Base-by-base conservation (phyloP, 2,329 filamentous ascomycete genomes). In the Colletotrichum falcatum region DNA sequence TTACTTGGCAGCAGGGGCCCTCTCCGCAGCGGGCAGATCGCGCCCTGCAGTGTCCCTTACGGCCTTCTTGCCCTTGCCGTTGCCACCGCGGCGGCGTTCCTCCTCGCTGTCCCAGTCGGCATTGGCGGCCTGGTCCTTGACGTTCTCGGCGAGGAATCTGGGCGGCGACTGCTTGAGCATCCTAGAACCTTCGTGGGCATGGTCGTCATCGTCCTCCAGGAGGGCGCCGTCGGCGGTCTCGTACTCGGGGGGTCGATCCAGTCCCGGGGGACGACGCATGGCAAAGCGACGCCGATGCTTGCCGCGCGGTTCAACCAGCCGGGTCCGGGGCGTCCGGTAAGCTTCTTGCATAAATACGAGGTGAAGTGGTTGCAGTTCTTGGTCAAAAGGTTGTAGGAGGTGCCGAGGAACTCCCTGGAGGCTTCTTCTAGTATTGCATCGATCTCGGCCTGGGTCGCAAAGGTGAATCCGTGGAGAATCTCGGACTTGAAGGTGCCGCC, bases 281-380 rank as follows among this genome's bases (percentile, higher is more conserved):
- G 94, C 44, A 97, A 80, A 16, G 92, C 92, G 61, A 95, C 87
- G 48, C 94, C 94, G 73, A 97, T 93, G 74, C 88, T 91, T n/a
- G 94, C 94, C 1, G 94, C 94, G 65, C 94, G 88, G 77, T 97
- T 97, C 64, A 97, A 83, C 92, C 93, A 97, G 23, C 80, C 81
- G 0, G 94, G 94, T 0, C 92, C 92, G 1, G 89, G 83, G 55
- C 88, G 87, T 7, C 90, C 89, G 2, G 92, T 95, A 65, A 97
- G 85, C 74, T 88, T 88, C 78, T 91, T 85, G 80, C 92, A 94
- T 23, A 97, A 86, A 75, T 92, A 89, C 26, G 89, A 90, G 2
- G 93, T 95, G 79, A 97, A 97, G 79, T 97, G 94, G 79, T 97
- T 97, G 86, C 94, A 97, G 80, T 97, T 97, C 75, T 90, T 90